Conservation (phyloP, 768 basidiomycete genomes). For the Collybia nuda region DNA sequence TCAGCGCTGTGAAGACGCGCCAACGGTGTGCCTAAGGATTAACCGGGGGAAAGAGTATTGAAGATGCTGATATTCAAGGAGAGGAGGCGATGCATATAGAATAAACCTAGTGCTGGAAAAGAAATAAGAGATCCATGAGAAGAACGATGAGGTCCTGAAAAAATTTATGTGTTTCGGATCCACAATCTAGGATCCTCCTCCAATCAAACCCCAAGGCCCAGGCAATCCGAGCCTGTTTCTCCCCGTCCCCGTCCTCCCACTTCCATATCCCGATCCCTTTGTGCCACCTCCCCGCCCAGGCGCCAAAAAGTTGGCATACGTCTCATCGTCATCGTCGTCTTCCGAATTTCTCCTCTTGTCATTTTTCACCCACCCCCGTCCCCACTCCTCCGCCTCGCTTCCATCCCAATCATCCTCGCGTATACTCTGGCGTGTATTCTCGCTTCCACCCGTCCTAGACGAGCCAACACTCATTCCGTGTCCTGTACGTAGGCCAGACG, state of each 20-base stretch:
- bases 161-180: not conserved
- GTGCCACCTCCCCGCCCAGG: constrained; percentile 5
- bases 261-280: constrained; percentile 14
- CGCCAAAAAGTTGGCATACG: constrained; percentile 19
- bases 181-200: constrained; percentile 9
- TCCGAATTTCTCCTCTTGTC: constrained; percentile 15
- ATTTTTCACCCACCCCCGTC: constrained; percentile 21
- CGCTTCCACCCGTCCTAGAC: constrained; percentile 3
- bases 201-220: constrained; percentile 11
- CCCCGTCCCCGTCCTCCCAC: constrained; percentile 21
- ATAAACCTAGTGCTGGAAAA: not conserved
- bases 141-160: not conserved
- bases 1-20: no score
- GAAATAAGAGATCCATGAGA: constrained; percentile 1
- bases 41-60: no score
- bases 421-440: constrained; percentile 13
- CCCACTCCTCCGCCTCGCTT: constrained; percentile 24
- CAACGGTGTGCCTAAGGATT: no score
- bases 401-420: constrained; percentile 23
- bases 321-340: constrained; percentile 26
- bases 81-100: no score
- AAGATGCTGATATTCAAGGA: no score
- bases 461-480: constrained; percentile 13
- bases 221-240: constrained; percentile 19
- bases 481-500: constrained; percentile 5